Evolutionary conservation across 768 basidiomycete species (phyloP), one percentile per base, ranked within the genome.

Genomic region (Kondoa subrosea): DNA sequence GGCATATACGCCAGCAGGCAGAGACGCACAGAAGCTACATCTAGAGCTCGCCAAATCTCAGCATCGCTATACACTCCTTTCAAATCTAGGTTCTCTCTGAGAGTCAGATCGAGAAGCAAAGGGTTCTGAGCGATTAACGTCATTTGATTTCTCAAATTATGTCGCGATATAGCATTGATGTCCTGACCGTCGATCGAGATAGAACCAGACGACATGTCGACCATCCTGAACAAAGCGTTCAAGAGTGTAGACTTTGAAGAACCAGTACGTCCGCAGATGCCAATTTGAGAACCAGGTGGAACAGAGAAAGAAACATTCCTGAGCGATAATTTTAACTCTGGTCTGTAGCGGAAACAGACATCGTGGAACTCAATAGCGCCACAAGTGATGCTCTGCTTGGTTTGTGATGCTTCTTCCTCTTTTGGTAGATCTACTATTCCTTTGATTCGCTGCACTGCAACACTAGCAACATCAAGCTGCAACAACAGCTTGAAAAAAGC

Each of bases 1-100:
- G 68, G 56, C 29, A 21, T 30, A 40, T 69, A 56, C 26, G 68
- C 57, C 32, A 68, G 25, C 1, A 27, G 32, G 33, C 67, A 68
- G n/a, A n/a, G n/a, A n/a, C n/a, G n/a, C 57, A 61, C 60, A 29
- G 57, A 67, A 3, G 67, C 62, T 25, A 30, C 30, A n/a, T 69
- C 68, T 3, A 69, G 68, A 15, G 68, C 68, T 8, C 57, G 34
- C 68, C 68, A 69, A 25, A 69, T 70, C 21, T 69, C 65, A 29
- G 56, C 61, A 60, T 69, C 68, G 16, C 68, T 34, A 27, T 60
- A 60, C 3, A n/a, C 3, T 4, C 68, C 68, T 62, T 69, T 67
- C n/a, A 69, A 60, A 30, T 69, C 68, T 2, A 69, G 68, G 33
- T 69, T 69, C 31, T 69, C 68, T 1, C 68, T 67, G 1, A 69